Conservation (phyloP, 1,284 basidiomycete species). For the Cerioporus squamosus region DNA sequence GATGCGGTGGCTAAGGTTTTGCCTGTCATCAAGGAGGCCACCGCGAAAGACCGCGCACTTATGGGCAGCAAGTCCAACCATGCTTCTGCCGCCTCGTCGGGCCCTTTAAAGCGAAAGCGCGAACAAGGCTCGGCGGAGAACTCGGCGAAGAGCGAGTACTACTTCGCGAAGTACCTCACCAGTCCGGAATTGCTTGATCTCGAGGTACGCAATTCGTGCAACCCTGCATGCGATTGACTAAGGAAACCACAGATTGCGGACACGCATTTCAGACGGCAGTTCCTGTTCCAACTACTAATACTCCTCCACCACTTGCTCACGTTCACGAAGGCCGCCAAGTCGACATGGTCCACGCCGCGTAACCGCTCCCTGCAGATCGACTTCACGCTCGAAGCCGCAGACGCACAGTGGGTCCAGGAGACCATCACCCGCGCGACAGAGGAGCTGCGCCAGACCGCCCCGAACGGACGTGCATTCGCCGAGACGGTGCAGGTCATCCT, state of each 20-base stretch:
- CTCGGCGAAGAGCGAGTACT: slow-evolving; percentile 67
- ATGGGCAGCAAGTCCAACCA: slow-evolving; percentile 63
- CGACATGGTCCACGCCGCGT: slow-evolving; percentile 58
- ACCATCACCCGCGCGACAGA: slow-evolving; percentile 65
- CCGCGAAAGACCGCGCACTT: slow-evolving; percentile 80
- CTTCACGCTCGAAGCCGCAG: slow-evolving; percentile 68
- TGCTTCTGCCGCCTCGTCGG: slow-evolving; percentile 36
- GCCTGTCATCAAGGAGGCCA: slow-evolving; percentile 81
- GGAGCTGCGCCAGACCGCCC: slow-evolving; percentile 74
- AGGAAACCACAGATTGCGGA: slow-evolving; percentile 70
- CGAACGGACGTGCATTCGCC: slow-evolving; percentile 73
- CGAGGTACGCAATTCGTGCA: slow-evolving; percentile 57
- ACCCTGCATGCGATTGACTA: not conserved
- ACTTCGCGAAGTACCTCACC: slow-evolving; percentile 91
- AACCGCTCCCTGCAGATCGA: slow-evolving; percentile 82
- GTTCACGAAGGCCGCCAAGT: slow-evolving; percentile 75
- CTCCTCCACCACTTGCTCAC: slow-evolving; percentile 80
- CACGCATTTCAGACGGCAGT: slow-evolving; percentile 88
- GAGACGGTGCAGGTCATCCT: slow-evolving; percentile 73
- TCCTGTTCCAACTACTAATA: slow-evolving; percentile 86
- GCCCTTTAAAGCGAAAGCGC: slow-evolving; percentile 65
- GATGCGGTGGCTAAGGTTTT: slow-evolving; percentile 71
- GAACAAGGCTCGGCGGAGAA: slow-evolving; percentile 55
- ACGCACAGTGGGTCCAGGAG: slow-evolving; percentile 77
- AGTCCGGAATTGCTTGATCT: slow-evolving; percentile 85